Base-by-base conservation (phyloP, 2,329 filamentous ascomycete species). In the Colletotrichum siamense region DNA sequence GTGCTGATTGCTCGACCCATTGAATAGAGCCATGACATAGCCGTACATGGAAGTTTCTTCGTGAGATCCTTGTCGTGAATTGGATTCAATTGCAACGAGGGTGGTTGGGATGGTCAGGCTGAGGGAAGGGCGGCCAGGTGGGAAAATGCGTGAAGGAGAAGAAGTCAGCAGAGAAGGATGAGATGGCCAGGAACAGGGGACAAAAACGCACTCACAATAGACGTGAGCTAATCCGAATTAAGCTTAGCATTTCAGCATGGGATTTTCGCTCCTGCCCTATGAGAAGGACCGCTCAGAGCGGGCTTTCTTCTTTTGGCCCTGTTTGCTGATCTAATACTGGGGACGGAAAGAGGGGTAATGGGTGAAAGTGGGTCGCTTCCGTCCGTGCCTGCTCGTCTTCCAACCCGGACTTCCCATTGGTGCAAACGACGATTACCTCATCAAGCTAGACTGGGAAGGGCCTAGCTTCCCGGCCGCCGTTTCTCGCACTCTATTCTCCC, bases 161-260 rank as follows among this genome's bases (percentile, higher is more conserved):
- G 70, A 16, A 59, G 74, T 74, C 39, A 76, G 70, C 70, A 74
- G 32, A 68, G 26, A 52, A 62, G 39, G 44, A 65, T 36, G 34
- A 34, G 28, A 71, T 61, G 70, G 69, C 57, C 59, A 69, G 74
- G 74, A 65, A 69, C 74, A 73, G 65, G 74, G 74, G 70, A 32
- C 32, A 32, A 32, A 44, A 36, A 26, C 13, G 30, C 18, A 49
- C 64, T 73, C 32, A 73, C 26, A 61, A 65, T 69, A 73, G 70
- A 65, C 32, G 36, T 34, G 36, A 55, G 26, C 74, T 64, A 76
- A 18, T n/a, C 24, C 64, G 6, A 22, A 34, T 59, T 30, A 15
- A 30, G 64, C 10, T 63, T 76, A 69, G 74, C 22, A 28, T 5
- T 6, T 15, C 64, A 64, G 73, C 52, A 73, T 39, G 69, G 55